Conservation (phyloP, 805 yeast genomes). For the Scheffersomyces coipomensis region DNA sequence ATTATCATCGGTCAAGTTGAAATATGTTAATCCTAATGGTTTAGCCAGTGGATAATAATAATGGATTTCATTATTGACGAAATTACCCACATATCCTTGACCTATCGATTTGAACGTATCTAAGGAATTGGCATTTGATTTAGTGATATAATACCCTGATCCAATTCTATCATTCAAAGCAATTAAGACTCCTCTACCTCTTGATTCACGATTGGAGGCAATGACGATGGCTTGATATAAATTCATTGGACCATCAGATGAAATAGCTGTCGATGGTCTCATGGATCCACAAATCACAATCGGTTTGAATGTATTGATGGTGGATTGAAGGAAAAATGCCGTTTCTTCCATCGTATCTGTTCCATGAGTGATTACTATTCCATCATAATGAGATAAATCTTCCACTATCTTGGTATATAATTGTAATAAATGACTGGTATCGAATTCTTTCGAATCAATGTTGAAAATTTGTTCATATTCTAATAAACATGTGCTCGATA, state of each 20-base stretch:
- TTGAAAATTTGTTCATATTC: slow-evolving; percentile 64
- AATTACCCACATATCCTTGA: slow-evolving; percentile 70
- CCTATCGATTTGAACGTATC: slow-evolving; percentile 69
- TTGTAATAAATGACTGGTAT: slow-evolving; percentile 42
- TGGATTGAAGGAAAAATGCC: slow-evolving; percentile 58
- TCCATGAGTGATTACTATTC: slow-evolving; percentile 69
- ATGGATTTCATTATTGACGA: slow-evolving; percentile 63
- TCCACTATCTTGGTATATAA: slow-evolving; percentile 47
- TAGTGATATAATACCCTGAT: slow-evolving; percentile 68
- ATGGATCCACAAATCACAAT: slow-evolving; percentile 71
- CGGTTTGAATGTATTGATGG: slow-evolving; percentile 46
- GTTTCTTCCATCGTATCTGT: slow-evolving; percentile 71
- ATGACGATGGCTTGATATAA: slow-evolving; percentile 67
- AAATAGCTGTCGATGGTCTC: slow-evolving; percentile 71
- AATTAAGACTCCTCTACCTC: slow-evolving; percentile 60
- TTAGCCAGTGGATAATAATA: slow-evolving; percentile 62
- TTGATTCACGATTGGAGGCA: slow-evolving; percentile 50
- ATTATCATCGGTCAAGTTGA: slow-evolving; percentile 21
- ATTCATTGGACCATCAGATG: slow-evolving; percentile 75
- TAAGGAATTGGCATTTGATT: slow-evolving; percentile 66
- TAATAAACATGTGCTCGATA: slow-evolving; percentile 51
- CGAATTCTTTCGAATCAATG: slow-evolving; percentile 59
- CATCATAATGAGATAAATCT: slow-evolving; percentile 47
- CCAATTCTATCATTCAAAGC: slow-evolving; percentile 68
- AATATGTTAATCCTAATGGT: slow-evolving; percentile 49